Conservation (phyloP, 306 rosid species). For the Dryas drummondii region DNA sequence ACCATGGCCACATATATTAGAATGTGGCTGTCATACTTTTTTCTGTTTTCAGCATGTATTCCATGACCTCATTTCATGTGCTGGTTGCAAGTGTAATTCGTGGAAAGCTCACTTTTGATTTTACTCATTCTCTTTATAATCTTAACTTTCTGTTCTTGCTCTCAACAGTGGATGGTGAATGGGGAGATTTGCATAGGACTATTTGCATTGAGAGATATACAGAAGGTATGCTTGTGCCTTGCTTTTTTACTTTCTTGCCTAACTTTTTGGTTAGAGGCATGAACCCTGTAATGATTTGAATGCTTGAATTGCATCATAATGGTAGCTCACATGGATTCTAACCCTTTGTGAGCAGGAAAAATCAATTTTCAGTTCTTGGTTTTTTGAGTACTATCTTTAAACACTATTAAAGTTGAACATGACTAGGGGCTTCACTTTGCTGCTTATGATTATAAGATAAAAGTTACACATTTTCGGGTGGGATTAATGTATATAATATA, state of each 20-base stretch:
- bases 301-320: neutral
- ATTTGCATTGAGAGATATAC: conserved; percentile 82
- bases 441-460: neutral
- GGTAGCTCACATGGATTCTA: neutral
- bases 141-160: conserved; percentile 1
- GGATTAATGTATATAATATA: neutral
- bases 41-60: neutral
- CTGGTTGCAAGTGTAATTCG: conserved; percentile 19
- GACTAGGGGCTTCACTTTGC: neutral
- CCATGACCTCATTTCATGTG: conserved; percentile 2
- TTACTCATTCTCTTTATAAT: neutral
- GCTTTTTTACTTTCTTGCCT: conserved; percentile 23
- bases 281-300: conserved; percentile 7
- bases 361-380: neutral
- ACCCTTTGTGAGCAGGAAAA: conserved; percentile 1
- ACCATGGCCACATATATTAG: neutral
- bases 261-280: conserved; percentile 2
- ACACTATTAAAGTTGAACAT: conserved; percentile 5
- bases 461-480: neutral
- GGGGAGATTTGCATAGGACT: conserved; percentile 99
- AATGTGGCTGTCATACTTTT: neutral
- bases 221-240: conserved; percentile 61
- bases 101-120: conserved; percentile 3
- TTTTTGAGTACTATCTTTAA: neutral
- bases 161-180: conserved; percentile 96